Base-by-base conservation (phyloP, 1,284 basidiomycete genomes). In the Fomes fomentarius region DNA sequence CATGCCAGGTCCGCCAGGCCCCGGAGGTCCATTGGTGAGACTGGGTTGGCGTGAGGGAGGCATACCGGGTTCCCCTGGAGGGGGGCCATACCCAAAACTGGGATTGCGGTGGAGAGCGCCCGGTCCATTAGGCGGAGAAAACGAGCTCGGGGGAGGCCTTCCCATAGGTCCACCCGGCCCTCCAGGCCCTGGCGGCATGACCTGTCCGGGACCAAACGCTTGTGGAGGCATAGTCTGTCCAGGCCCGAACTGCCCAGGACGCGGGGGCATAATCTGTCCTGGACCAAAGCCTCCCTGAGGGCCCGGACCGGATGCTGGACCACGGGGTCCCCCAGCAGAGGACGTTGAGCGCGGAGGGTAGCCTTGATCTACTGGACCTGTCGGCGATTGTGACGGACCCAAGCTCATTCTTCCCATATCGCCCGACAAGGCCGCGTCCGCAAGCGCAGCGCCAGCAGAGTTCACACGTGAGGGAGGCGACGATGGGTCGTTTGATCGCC, bases 131-230 rank as follows among this genome's bases (percentile, higher is more conserved):
- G 43, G 41, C 34, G 45, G 40, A 22, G 41, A 43, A 28, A 58
- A 55, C 30, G 54, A 39, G 21, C 54, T 46, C 25, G 60, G 54
- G 49, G 61, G 59, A 8, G 44, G 47, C 28, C 58, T 44, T 33
- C 46, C 54, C 53, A 74, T 66, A 57, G 50, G 38, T 19, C 73
- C 73, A 40, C 74, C 74, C 33, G 75, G 73, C 45, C 54, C 63
- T 52, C 73, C 40, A 71, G 43, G 70, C 64, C 25, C 35, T 22
- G 34, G 38, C 11, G 38, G 54, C 38, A 54, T 49, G 35, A 61
- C 15, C 25, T 60, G 54, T 28, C 61, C 63, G 38, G 65, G 63
- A 25, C 60, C 49, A 52, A 63, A 60, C 48, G 38, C 30, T 50
- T 58, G 30, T 14, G 63, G 57, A 22, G 64, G 60, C 38, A 67